phyloP scores from a whole-genome alignment of 2,329 filamentous ascomycete genomes.

The Esteya vermicola region DNA sequence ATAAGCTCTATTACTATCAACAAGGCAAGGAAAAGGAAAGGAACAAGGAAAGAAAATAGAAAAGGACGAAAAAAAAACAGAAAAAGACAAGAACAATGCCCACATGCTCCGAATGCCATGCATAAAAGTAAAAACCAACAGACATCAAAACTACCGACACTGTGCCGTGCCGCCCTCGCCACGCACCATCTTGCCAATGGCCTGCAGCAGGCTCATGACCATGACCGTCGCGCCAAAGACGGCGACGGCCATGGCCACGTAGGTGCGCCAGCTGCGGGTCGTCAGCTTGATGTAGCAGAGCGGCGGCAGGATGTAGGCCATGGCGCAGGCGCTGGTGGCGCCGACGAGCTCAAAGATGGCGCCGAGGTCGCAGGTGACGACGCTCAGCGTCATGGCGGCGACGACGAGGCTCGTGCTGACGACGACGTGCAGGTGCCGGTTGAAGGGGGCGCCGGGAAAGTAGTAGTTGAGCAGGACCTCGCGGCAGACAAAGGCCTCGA shows the following conservation, averaged over 20 bases:
- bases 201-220: constrained; percentile 64
- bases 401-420: constrained; percentile 77
- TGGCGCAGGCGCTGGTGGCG: constrained; percentile 81
- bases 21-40: no score
- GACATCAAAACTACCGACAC: not conserved
- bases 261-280: constrained; percentile 59
- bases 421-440: constrained; percentile 70
- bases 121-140: no score
- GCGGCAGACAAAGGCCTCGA: constrained; percentile 94
- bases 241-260: constrained; percentile 57
- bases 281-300: constrained; percentile 91
- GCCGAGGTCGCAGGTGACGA: constrained; percentile 86
- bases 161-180: constrained; percentile 9
- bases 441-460: constrained; percentile 55
- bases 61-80: no score
- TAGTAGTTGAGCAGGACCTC: constrained; percentile 90
- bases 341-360: constrained; percentile 93
- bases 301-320: constrained; percentile 91
- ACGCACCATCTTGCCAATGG: constrained; percentile 50
- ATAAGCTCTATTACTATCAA: not conserved
- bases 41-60: no score
- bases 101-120: no score
- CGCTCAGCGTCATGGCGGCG: constrained; percentile 58
- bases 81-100: no score
- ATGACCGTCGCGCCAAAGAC: constrained; percentile 70